These are phyloP conservation scores for Cryptococcus sp. DNA, from an alignment of 1,284 basidiomycete genomes.

Conservation along the genomic window DNA sequence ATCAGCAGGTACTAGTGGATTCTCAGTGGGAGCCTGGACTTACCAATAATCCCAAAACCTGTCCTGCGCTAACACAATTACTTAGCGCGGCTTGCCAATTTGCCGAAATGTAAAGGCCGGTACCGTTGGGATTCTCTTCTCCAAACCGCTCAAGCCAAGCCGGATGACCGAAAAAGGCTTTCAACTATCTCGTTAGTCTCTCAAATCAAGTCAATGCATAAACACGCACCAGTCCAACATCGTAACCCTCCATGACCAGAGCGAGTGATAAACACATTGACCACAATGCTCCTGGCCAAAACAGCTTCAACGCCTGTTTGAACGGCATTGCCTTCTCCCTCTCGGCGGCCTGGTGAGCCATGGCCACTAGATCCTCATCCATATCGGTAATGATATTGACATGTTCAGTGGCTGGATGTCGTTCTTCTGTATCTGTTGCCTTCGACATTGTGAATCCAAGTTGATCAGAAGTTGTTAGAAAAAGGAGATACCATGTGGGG, in stretches of 20 bases:
- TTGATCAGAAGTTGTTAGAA: no score
- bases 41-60: slow-evolving; percentile 41
- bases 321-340: slow-evolving; percentile 20
- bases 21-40: slow-evolving; percentile 24
- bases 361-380: slow-evolving; percentile 7
- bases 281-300: slow-evolving; percentile 48
- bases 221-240: slow-evolving; percentile 15
- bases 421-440: background rate
- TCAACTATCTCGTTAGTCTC: slow-evolving; percentile 5
- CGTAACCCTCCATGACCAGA: slow-evolving; percentile 49
- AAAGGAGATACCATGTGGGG: no score
- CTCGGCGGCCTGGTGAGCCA: slow-evolving; percentile 7
- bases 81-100: slow-evolving; percentile 49
- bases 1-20: background rate
- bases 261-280: slow-evolving; percentile 43
- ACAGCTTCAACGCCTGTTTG: slow-evolving; percentile 30
- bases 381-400: slow-evolving; percentile 29
- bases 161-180: slow-evolving; percentile 12
- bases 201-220: background rate
- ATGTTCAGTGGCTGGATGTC: background rate
- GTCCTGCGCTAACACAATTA: slow-evolving; percentile 39
- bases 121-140: background rate
- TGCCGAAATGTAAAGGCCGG: slow-evolving; percentile 35
- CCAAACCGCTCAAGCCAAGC: slow-evolving; percentile 5
- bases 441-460: no score